Base-by-base conservation (phyloP, 2,329 filamentous ascomycete species). In the Elsinoe arachidis region DNA sequence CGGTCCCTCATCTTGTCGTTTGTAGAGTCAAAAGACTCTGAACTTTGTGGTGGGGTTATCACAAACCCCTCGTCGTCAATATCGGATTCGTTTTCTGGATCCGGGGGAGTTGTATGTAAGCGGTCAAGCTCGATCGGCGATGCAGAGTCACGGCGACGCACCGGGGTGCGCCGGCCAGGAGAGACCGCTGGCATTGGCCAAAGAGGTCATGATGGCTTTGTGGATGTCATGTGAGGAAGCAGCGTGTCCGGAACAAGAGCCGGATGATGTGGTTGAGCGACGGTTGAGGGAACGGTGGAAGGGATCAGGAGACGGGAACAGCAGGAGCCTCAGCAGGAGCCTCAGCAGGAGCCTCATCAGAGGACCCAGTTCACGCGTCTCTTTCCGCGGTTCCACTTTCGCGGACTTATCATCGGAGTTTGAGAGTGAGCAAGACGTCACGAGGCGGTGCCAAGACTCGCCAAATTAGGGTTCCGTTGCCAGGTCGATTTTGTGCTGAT, bases 51-150 rank as follows among this genome's bases (percentile, higher is more conserved):
- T 19, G 35, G 33, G 14, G 35, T 33, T 19, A n/a, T 37, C 17
- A 35, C n/a, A 17, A 26, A 5, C 49, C 19, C 33, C 33, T 38
- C 33, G 26, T 35, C 49, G 49, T 37, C 26, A 19, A 37, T 14
- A 30, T 35, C 15, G 33, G 49, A 35, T 19, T 37, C 19, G 37
- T 30, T 43, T 55, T 21, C 35, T 37, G 53, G 37, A 39, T 30
- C 23, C 15, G 53, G 53, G 37, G 53, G 26, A 19, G 41, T 46
- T 19, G 21, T 23, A 37, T 46, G 39, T 19, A 56, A 37, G 43
- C 54, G 39, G 39, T 56, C 54, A 47, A 56, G 54, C 39, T 49
- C 54, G 33, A 56, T 47, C 41, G 54, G 17, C 33, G 54, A 56
- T 47, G 39, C 34, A 30, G 54, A 34, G 33, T 49, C 54, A 56